Evolutionary conservation across 345 rosid genomes (phyloP), one percentile per base, ranked within the genome.

Genomic region (Eucalyptus viminalis): DNA sequence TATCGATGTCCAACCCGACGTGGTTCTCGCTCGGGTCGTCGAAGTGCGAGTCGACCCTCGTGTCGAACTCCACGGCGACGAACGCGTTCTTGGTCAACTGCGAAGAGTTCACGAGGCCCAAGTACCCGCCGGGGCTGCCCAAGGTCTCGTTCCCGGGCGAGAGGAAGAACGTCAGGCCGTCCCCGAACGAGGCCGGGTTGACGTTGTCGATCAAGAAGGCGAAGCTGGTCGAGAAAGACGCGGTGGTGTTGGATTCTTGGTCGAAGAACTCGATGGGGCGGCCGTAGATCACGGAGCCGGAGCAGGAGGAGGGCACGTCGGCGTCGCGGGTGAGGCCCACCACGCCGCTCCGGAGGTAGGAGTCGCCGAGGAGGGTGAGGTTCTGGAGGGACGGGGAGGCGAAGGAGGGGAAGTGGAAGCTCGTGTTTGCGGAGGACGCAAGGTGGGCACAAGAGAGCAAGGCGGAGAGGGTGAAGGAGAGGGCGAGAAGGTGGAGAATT

Each of bases 281-380:
- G 91, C 90, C 91, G 96, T 97, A 98, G 88, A 97, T 92, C 19
- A 94, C 92, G 22, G 96, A 90, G 40, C 99, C 99, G 24, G 98
- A 94, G 96, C 97, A 95, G 9, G 99, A 94, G 89, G 97, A 94
- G 15, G 99, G 99, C 60, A 98, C 99, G 2, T 93, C 93, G 8
- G 93, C 93, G 91, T 96, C 99, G 13, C 97, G 89, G 5, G 99
- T 98, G 92, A 98, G 99, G 62, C 99, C 99, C 8, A 96, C 88
- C 37, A 92, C 94, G 76, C 99, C 99, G 88, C 94, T 89, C 25
- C 95, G 93, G 91, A 98, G 97, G 86, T 96, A 97, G 87, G 99
- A 94, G 87, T 97, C 98, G 22, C 99, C 99, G 44, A 97, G 97
- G 90, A 98, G 99, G 21, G 99, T 96, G 89, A 98, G 94, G 93